Conservation (phyloP, 2,329 filamentous ascomycete genomes). For the Aschersonia sp. region DNA sequence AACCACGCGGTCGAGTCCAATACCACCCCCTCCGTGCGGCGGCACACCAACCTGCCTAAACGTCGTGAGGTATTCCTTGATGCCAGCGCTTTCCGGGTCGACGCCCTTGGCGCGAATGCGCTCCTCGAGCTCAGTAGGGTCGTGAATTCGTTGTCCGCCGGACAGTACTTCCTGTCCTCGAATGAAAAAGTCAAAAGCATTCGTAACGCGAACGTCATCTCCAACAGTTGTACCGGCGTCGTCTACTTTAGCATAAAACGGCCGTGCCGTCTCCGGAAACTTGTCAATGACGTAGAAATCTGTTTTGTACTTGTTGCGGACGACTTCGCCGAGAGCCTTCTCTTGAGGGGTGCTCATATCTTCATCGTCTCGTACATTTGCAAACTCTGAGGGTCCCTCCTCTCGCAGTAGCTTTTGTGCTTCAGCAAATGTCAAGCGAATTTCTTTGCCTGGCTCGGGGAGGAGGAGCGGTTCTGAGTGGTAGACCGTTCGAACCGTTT, state of each 20-base stretch:
- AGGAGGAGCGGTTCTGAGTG: constrained; percentile 66
- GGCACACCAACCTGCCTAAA: constrained; percentile 29
- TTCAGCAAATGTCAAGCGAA: constrained; percentile 64
- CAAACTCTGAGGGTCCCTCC: constrained; percentile 52
- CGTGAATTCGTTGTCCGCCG: constrained; percentile 83
- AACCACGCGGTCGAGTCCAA: no score
- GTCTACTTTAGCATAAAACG: constrained; percentile 70
- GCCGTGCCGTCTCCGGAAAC: constrained; percentile 53
- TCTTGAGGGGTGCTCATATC: constrained; percentile 72
- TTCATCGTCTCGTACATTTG: constrained; percentile 59
- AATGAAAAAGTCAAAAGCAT: constrained; percentile 73
- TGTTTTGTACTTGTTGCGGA: constrained; percentile 78
- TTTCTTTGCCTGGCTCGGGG: constrained; percentile 58
- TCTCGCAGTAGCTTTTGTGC: constrained; percentile 64
- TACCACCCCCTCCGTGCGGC: no score
- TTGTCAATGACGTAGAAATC: constrained; percentile 98
- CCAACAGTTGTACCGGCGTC: constrained; percentile 14
- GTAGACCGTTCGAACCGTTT: constrained; percentile 57
- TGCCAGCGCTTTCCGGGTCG: constrained; percentile 56
- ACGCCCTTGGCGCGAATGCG: constrained; percentile 70
- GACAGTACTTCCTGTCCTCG: constrained; percentile 86
- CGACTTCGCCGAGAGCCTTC: constrained; percentile 74
- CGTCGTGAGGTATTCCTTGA: constrained; percentile 80
- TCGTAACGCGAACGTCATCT: constrained; percentile 49
- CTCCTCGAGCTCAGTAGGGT: constrained; percentile 58